These are phyloP conservation scores for Apiospora marii DNA, from an alignment of 2,329 filamentous ascomycete species.

Conservation along the genomic window DNA sequence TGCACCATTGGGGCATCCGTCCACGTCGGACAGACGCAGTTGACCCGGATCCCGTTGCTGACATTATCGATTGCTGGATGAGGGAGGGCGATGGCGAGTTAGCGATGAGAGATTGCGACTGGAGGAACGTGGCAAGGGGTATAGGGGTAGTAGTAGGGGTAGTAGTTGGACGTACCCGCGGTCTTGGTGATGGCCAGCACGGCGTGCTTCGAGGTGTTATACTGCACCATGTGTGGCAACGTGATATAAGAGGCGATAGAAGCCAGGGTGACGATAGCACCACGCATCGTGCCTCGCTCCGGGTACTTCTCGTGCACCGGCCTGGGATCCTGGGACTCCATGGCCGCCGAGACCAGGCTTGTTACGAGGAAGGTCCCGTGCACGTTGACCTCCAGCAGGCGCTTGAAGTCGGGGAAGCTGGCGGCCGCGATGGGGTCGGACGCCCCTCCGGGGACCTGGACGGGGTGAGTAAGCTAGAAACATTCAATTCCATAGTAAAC, in stretches of 20 bases:
- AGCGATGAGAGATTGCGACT: not conserved
- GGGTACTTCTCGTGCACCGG: constrained; percentile 4
- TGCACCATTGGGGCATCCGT: not conserved
- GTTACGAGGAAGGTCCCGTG: constrained; percentile 33
- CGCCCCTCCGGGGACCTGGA: constrained; percentile 15
- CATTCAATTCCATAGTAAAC: no score
- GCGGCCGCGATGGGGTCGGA: constrained; percentile 28
- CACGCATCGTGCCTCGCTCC: constrained; percentile 28
- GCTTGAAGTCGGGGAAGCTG: constrained; percentile 32
- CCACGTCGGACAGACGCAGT: not conserved
- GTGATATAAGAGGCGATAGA: not conserved
- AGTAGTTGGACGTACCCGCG: not conserved
- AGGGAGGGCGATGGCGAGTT: no score
- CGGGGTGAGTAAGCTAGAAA: no score
- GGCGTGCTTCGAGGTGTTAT: not conserved
- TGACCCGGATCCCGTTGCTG: not conserved
- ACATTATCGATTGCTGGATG: not conserved
- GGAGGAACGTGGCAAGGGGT: not conserved
- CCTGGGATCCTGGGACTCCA: constrained; percentile 32
- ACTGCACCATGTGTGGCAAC: not conserved
- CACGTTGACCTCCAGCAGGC: constrained; percentile 30
- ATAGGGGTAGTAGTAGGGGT: no score
- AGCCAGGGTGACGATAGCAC: constrained; percentile 31
- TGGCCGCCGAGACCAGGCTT: constrained; percentile 23
- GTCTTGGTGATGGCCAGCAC: not conserved